A percentile compares a stretch with the other conserved stretches of the same genome.
Conservation (phyloP, 1,139 yeast species). For the Debaryomyces sp. region DNA sequence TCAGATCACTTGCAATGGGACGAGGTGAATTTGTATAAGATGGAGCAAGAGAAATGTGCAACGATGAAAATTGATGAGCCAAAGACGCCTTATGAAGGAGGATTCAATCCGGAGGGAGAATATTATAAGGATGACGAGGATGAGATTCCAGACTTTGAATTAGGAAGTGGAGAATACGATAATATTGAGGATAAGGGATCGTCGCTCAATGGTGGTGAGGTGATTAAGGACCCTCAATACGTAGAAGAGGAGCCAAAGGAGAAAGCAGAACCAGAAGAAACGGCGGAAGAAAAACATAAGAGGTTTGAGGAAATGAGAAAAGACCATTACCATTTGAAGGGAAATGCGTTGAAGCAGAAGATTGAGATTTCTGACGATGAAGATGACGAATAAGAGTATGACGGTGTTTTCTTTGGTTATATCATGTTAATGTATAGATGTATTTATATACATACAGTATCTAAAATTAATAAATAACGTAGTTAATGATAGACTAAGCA, state of each 20-base stretch:
- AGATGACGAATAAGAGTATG: constrained; percentile 17
- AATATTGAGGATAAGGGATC: constrained; percentile 32
- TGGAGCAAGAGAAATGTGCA: constrained; percentile 71
- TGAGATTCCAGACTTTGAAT: constrained; percentile 47
- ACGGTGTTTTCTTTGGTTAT: neutral
- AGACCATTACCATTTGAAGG: constrained; percentile 76
- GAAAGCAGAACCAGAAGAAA: constrained; percentile 35
- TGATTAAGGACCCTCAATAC: constrained; percentile 26
- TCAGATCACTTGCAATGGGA: constrained; percentile 65
- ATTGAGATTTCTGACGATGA: constrained; percentile 35
- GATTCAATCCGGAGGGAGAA: constrained; percentile 81
- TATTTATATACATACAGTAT: neutral
- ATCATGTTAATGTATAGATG: constrained; percentile 3
- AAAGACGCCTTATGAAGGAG: constrained; percentile 95
- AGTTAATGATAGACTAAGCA: constrained; percentile 5
- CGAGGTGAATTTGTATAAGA: constrained; percentile 64
- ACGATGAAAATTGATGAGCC: constrained; percentile 94
- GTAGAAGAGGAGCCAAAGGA: constrained; percentile 36
- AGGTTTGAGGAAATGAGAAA: constrained; percentile 77
- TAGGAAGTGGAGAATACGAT: constrained; percentile 50
- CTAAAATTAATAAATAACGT: constrained; percentile 5
- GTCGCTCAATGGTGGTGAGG: constrained; percentile 44
- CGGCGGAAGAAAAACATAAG: constrained; percentile 65
- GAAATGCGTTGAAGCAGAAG: constrained; percentile 47
- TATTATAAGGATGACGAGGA: constrained; percentile 79